phyloP scores from a whole-genome alignment of 2,329 filamentous ascomycete genomes.

The Elsinoe fawcettii region DNA sequence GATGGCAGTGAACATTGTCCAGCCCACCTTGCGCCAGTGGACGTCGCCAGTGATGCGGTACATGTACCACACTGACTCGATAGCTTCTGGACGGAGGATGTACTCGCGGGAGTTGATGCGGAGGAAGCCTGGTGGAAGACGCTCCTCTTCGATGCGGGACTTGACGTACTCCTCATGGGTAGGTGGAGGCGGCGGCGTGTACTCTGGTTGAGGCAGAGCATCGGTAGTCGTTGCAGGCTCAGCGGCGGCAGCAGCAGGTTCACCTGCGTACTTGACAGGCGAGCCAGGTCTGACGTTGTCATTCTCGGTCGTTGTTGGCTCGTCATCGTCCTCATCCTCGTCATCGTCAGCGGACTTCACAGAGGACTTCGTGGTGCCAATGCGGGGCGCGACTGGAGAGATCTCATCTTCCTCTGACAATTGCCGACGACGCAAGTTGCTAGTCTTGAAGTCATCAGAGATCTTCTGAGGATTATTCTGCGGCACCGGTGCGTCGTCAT shows the following conservation, averaged over 20 bases:
- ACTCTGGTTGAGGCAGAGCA: constrained; percentile 12
- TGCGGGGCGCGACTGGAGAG: background rate
- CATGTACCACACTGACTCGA: constrained; percentile 83
- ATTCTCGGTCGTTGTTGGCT: background rate
- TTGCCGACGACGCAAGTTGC: background rate
- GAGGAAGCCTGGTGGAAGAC: constrained; percentile 35
- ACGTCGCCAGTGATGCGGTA: constrained; percentile 80
- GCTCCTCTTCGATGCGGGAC: constrained; percentile 32
- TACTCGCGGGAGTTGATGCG: constrained; percentile 33
- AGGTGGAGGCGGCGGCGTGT: constrained; percentile 24
- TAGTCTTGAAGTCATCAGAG: background rate
- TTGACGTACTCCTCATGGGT: constrained; percentile 27
- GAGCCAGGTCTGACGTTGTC: constrained; percentile 6
- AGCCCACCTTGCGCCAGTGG: constrained; percentile 70
- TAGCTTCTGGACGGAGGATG: constrained; percentile 60
- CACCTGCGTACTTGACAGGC: constrained; percentile 1
- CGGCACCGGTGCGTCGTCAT: background rate
- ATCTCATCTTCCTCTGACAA: constrained; percentile 2
- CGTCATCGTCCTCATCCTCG: background rate
- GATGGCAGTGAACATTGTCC: constrained; percentile 74
- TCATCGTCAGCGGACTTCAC: background rate
- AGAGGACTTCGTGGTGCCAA: background rate
- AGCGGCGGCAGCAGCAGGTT: background rate
- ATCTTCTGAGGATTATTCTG: constrained; percentile 12
- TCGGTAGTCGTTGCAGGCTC: background rate